Base-by-base conservation (phyloP, 352 stramenopile species). In the Globisporangium irregulare region DNA sequence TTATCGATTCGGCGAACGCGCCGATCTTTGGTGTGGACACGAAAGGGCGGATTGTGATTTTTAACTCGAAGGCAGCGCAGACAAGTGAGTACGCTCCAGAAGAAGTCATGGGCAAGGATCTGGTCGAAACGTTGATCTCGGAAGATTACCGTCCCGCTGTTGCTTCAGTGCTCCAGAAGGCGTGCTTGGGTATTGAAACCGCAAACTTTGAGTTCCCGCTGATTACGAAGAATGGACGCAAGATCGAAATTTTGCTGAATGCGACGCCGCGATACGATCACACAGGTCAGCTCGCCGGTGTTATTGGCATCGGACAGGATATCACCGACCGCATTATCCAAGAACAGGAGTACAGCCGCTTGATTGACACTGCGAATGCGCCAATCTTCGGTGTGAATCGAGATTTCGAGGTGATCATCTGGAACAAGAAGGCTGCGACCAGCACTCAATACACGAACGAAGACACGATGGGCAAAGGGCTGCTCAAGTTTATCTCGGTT, bases 391-490 rank as follows among this genome's bases (percentile, higher is more conserved):
- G 82, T 34, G 71, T 91, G 25, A 76, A 97, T 68, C 73, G 58
- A 27, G 72, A 88, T 27, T 88, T 78, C 25, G 51, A 79, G 18
- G 80, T 93, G 43, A 91, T 89, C 48, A 91, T 90, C 36, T 98
- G 92, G 92, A 98, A 98, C 63, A 87, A 96, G 51, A 95, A 94
- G 64, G 90, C 84, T 9, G 79, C 82, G 3, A 88, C 79, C 10
- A 85, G 89, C 36, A 96, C 88, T 22, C 87, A 94, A 32, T 97
- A 93, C 73, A 79, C 76, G 32, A 89, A 89, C 43, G 74, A 94
- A 67, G 90, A 98, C 72, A 87, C 87, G 2, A 88, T 97, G 57
- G 90, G 81, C 22, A 64, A 84, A 48, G 64, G 84, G 8, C 50
- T 91, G 25, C 74, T 87, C 29, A 62, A 87, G 48, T 92, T 90